phyloP scores from a whole-genome alignment of 2,329 filamentous ascomycete genomes.

The Fusarium secorum region DNA sequence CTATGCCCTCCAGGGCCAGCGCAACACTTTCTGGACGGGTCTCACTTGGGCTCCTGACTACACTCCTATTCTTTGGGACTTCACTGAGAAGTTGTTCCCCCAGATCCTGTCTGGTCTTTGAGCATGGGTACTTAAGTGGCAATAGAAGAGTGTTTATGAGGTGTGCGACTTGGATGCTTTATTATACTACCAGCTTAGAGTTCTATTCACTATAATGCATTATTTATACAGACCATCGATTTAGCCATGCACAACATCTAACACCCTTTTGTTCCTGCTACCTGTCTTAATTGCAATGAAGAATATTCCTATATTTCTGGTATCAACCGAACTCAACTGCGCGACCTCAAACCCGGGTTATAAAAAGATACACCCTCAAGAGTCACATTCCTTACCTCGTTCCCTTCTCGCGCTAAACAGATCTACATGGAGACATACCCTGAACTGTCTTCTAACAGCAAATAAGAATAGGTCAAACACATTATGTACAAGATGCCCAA shows the following conservation, averaged over 20 bases:
- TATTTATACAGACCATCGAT: not conserved
- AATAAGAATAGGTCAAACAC: not conserved
- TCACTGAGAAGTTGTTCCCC: slow-evolving; percentile 30
- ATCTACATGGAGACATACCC: not conserved
- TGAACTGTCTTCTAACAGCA: not conserved
- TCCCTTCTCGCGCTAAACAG: too few species aligned
- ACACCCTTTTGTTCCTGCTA: accelerated
- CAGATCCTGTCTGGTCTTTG: slow-evolving; percentile 1
- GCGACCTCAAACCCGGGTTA: accelerated
- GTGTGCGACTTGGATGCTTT: accelerated
- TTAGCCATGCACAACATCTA: accelerated
- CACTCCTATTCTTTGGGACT: slow-evolving; percentile 37
- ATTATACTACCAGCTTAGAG: not conserved
- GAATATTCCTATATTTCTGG: too few species aligned
- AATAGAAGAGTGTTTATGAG: too few species aligned
- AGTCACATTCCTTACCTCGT: accelerated
- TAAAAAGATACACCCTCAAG: accelerated
- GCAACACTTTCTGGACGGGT: slow-evolving; percentile 50
- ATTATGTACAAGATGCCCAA: accelerated
- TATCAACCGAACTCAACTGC: accelerated
- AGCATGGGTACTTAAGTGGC: accelerated
- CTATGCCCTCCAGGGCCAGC: slow-evolving; percentile 46
- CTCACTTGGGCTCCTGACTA: slow-evolving; percentile 35
- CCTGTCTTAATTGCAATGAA: too few species aligned
- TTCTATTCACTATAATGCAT: not conserved